A percentile compares a stretch with the other conserved stretches of the same genome.
These are phyloP conservation scores for Yamadazyma nakazawae DNA, from an alignment of 805 yeast species.

Conservation along the genomic window DNA sequence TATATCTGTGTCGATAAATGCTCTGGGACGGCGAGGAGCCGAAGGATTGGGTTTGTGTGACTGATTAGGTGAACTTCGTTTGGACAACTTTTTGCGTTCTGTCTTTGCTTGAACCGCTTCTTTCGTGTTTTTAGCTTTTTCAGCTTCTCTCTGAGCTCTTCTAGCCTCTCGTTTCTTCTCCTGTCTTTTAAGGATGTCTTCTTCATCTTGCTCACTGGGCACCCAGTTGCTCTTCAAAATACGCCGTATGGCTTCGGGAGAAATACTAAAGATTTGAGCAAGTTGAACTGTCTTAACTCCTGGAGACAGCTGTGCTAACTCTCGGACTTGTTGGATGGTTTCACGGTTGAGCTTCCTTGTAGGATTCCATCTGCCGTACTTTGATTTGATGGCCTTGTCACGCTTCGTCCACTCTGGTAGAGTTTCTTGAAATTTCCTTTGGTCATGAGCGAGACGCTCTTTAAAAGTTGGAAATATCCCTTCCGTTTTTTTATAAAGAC, in stretches of 20 bases:
- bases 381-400: constrained; percentile 57
- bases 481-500: neutral
- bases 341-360: constrained; percentile 61
- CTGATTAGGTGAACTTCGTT: neutral
- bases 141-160: neutral
- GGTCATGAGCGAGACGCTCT: neutral
- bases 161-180: constrained; percentile 19
- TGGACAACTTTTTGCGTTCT: neutral
- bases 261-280: constrained; percentile 61
- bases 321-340: constrained; percentile 62
- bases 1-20: neutral
- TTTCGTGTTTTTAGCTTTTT: neutral
- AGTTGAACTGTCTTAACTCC: constrained; percentile 56
- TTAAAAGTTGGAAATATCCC: neutral
- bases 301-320: constrained; percentile 56
- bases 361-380: constrained; percentile 71
- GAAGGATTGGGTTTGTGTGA: neutral
- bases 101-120: neutral
- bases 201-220: constrained; percentile 57
- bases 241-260: constrained; percentile 81
- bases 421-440: constrained; percentile 5
- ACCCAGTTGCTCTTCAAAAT: constrained; percentile 75
- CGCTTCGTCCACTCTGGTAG: constrained; percentile 63
- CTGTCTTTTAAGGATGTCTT: constrained; percentile 50
- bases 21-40: neutral